Percentiles rank a stretch among this genome's conserved stretches.
These are phyloP conservation scores for Chondrus crispus DNA, from an alignment of 23 red algal genomes.

Conservation along the genomic window DNA sequence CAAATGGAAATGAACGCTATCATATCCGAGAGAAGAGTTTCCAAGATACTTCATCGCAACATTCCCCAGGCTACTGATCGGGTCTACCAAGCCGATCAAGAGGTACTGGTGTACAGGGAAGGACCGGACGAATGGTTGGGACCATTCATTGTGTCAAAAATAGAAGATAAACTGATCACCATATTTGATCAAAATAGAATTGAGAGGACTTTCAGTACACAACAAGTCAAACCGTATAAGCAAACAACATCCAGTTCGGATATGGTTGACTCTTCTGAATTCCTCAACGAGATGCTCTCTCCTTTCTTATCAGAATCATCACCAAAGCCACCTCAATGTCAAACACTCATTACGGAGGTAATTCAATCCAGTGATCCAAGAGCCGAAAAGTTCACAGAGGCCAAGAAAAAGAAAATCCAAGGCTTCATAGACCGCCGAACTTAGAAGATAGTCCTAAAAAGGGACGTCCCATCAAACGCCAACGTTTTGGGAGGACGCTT, in stretches of 20 bases:
- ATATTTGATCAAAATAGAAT: neutral
- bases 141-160: neutral
- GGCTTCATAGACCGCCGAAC: neutral
- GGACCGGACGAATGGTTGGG: neutral
- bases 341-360: neutral
- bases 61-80: neutral
- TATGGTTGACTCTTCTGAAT: too few relatives aligned
- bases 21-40: conserved; percentile 1
- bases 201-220: neutral
- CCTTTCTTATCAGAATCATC: too few relatives aligned
- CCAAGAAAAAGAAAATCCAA: neutral
- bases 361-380: neutral
- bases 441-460: neutral
- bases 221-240: conserved; percentile 9
- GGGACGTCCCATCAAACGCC: neutral
- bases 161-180: conserved; percentile 2
- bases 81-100: neutral
- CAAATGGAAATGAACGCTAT: neutral
- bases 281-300: too few relatives aligned
- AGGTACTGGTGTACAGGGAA: conserved; percentile 24
- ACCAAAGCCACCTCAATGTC: too few relatives aligned
- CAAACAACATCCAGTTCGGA: too few relatives aligned
- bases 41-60: neutral
- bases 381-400: neutral
- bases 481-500: neutral